Percentiles rank a stretch among this genome's conserved stretches.
phyloP scores from a whole-genome alignment of 2,329 filamentous ascomycete species.

The Paecilomyces sp. region DNA sequence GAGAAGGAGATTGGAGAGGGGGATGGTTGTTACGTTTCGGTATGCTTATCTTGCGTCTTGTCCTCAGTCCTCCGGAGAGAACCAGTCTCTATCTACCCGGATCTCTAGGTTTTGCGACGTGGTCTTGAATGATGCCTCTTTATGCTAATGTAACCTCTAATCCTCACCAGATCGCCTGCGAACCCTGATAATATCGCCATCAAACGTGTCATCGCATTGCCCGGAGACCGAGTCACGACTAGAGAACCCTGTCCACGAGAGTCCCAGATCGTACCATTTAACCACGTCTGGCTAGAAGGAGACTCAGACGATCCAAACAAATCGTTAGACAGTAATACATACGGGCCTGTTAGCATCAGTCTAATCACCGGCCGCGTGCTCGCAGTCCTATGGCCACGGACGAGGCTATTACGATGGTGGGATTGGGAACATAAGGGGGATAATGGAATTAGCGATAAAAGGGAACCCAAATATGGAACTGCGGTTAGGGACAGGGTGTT shows the following conservation, averaged over 20 bases:
- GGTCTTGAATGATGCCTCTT: not conserved
- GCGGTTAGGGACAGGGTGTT: constrained; percentile 28
- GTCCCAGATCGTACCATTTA: constrained; percentile 60
- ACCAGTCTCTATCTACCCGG: not conserved
- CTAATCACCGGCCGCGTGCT: constrained; percentile 70
- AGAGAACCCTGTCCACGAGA: constrained; percentile 51
- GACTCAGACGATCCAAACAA: constrained; percentile 62
- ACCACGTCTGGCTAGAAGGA: constrained; percentile 93
- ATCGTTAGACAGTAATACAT: constrained; percentile 79
- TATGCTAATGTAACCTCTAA: not conserved
- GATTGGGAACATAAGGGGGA: constrained; percentile 28
- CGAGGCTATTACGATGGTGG: constrained; percentile 28
- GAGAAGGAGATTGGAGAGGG: constrained; percentile 53
- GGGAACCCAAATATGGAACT: constrained; percentile 21
- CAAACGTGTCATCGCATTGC: constrained; percentile 76
- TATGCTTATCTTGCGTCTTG: constrained; percentile 7
- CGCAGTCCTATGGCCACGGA: constrained; percentile 60
- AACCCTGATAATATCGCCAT: constrained; percentile 64
- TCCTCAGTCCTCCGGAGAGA: not conserved
- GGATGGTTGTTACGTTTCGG: constrained; percentile 66
- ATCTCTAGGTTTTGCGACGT: not conserved
- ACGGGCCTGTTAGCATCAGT: constrained; percentile 72
- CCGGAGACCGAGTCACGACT: constrained; percentile 69
- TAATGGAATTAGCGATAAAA: constrained; percentile 14
- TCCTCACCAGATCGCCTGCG: constrained; percentile 55